phyloP scores from a whole-genome alignment of 441 rosid genomes.

The Populus hybrid region DNA sequence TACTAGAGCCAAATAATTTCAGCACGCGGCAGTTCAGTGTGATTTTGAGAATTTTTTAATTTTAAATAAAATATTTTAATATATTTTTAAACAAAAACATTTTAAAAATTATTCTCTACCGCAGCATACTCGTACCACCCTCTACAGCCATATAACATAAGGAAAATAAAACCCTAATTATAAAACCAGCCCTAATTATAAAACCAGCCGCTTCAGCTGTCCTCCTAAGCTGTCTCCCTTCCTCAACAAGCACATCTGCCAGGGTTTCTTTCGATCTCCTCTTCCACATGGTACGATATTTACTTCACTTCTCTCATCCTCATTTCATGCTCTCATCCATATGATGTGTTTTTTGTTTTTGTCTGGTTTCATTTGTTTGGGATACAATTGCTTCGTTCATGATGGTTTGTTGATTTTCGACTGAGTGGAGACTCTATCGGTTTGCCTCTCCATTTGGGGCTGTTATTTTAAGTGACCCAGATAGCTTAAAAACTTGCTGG shows the following conservation, averaged over 20 bases:
- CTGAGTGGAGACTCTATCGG: not conserved
- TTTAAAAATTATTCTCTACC: too few relatives aligned
- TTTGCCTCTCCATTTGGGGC: not conserved
- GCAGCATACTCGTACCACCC: too few relatives aligned
- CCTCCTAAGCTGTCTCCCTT: not conserved
- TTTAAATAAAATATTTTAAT: too few relatives aligned
- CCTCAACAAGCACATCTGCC: not conserved
- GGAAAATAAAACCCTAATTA: too few relatives aligned
- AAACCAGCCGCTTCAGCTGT: not conserved
- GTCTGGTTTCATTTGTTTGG: not conserved
- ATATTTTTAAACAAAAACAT: too few relatives aligned
- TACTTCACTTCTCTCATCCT: not conserved
- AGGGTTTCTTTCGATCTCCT: not conserved
- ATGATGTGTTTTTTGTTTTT: not conserved
- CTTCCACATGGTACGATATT: not conserved
- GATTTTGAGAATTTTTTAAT: too few relatives aligned
- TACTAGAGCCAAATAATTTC: too few relatives aligned
- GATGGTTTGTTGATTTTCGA: not conserved
- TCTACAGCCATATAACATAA: too few relatives aligned
- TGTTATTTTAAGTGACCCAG: not conserved
- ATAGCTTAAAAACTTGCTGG: too few relatives aligned
- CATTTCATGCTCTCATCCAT: not conserved
- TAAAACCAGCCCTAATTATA: not conserved
- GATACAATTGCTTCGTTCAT: not conserved
- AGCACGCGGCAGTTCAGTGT: too few relatives aligned